phyloP scores from a whole-genome alignment of 495 filamentous ascomycete genomes.

The Penicillium chermesinum region DNA sequence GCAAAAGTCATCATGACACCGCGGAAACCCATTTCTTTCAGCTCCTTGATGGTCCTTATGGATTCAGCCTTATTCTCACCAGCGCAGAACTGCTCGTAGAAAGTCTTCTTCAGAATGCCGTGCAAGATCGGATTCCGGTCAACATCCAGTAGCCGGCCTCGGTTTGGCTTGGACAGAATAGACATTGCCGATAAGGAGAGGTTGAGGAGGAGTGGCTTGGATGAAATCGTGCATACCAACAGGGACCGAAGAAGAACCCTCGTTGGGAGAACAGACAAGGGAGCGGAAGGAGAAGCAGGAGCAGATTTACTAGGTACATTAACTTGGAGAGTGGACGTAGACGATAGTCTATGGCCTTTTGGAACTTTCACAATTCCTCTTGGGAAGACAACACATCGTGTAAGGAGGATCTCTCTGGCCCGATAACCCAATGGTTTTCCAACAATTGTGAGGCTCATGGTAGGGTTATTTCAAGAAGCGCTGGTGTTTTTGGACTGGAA shows the following conservation, averaged over 20 bases:
- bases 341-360: slow-evolving; percentile 7
- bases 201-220: slow-evolving; percentile 60
- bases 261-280: slow-evolving; percentile 64
- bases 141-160: slow-evolving; percentile 29
- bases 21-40: slow-evolving; percentile 39
- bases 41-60: slow-evolving; percentile 24
- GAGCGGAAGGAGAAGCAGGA: slow-evolving; percentile 23
- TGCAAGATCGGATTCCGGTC: slow-evolving; percentile 40
- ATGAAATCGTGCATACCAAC: slow-evolving; percentile 68
- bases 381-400: slow-evolving; percentile 4
- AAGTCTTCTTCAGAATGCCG: slow-evolving; percentile 37
- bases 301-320: neutral
- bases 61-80: slow-evolving; percentile 36
- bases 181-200: slow-evolving; percentile 61
- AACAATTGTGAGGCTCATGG: slow-evolving; percentile 11
- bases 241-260: slow-evolving; percentile 67
- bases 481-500: neutral
- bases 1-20: slow-evolving; percentile 47
- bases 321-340: slow-evolving; percentile 10
- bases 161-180: slow-evolving; percentile 40
- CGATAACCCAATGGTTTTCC: slow-evolving; percentile 9
- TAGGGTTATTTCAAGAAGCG: neutral
- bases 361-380: neutral
- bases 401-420: slow-evolving; percentile 7
- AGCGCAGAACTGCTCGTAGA: slow-evolving; percentile 47